phyloP scores from a whole-genome alignment of 192 early-diverging fungal species.

The Chytriomyces sp. region DNA sequence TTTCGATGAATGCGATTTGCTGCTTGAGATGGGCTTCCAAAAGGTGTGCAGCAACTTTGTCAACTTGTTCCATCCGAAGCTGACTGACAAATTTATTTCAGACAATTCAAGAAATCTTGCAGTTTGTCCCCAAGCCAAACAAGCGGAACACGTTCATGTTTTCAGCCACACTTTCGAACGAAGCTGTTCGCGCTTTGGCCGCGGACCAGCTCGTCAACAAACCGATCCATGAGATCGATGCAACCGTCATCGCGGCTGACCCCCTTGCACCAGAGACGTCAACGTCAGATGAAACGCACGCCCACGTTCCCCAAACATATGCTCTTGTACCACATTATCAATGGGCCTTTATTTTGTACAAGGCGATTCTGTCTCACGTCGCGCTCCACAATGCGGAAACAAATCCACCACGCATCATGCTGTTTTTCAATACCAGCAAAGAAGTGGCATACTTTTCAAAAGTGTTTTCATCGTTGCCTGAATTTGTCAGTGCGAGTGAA shows the following conservation, averaged over 20 bases:
- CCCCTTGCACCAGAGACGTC: neutral
- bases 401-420: constrained; percentile 67
- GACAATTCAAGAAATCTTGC: constrained; percentile 21
- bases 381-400: neutral
- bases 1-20: constrained; percentile 93
- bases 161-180: constrained; percentile 84
- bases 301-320: constrained; percentile 81
- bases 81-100: neutral
- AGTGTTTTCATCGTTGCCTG: constrained; percentile 56
- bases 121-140: constrained; percentile 67
- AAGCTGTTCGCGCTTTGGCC: constrained; percentile 7
- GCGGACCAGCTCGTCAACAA: constrained; percentile 25
- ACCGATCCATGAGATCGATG: constrained; percentile 25
- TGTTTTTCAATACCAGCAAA: constrained; percentile 87
- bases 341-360: constrained; percentile 65
- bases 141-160: constrained; percentile 90
- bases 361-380: constrained; percentile 59
- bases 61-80: no score
- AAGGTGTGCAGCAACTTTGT: neutral
- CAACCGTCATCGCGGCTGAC: constrained; percentile 1
- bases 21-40: constrained; percentile 69
- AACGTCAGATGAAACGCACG: constrained; percentile 44
- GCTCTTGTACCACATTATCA: constrained; percentile 63
- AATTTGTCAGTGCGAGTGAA: constrained; percentile 35
- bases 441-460: constrained; percentile 66